phyloP scores from a whole-genome alignment of 352 stramenopile species.

The Pythium plurisporium region DNA sequence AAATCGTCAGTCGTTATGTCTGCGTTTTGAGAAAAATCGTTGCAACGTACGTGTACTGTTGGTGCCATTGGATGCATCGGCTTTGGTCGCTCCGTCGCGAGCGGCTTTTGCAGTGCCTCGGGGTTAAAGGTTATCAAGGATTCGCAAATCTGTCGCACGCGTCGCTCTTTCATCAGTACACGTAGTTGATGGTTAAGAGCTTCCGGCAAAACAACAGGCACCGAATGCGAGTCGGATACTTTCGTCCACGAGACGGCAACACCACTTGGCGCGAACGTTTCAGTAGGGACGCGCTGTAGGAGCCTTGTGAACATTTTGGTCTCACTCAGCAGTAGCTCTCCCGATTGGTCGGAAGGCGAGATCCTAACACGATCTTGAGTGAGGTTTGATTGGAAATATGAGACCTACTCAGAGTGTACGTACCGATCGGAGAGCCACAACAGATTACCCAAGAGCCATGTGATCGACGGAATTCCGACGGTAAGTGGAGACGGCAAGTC shows the following conservation, averaged over 20 bases:
- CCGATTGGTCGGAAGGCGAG: background rate
- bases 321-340: constrained; percentile 28
- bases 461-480: constrained; percentile 40
- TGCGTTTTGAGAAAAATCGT: background rate
- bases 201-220: constrained; percentile 56
- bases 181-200: constrained; percentile 48
- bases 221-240: constrained; percentile 59
- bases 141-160: constrained; percentile 42
- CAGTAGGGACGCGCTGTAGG: constrained; percentile 40
- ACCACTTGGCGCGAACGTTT: constrained; percentile 46
- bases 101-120: constrained; percentile 26
- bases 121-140: constrained; percentile 41
- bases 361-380: background rate
- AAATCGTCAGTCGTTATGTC: background rate
- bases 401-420: background rate
- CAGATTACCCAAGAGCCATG: constrained; percentile 62
- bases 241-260: constrained; percentile 64
- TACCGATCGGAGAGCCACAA: constrained; percentile 45
- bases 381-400: background rate
- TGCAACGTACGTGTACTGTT: constrained; percentile 29
- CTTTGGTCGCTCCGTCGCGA: constrained; percentile 32
- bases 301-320: constrained; percentile 40
- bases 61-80: constrained; percentile 51
- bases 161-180: constrained; percentile 42
- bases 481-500: constrained; percentile 36